Base-by-base conservation (phyloP, 148 eudicot species). In the Silene conica region DNA sequence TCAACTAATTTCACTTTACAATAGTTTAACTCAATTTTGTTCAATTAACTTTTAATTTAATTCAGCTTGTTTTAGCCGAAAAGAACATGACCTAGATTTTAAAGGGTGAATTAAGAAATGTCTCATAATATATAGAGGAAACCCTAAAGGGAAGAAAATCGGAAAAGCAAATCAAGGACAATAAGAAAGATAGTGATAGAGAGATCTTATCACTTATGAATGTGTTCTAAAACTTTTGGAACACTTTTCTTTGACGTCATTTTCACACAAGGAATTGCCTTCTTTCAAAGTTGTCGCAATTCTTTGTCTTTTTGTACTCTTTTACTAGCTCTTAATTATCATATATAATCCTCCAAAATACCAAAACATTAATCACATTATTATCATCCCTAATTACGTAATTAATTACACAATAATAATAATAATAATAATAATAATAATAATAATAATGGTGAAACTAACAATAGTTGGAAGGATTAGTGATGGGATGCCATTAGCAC, bases 401-500 rank as follows among this genome's bases (percentile, higher is more conserved):
- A 55, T 64, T 71, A 71, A 56, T 0, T 25, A 41, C n/a, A 8
- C 34, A 14, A 48, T 48, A 26, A 26, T 48, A 48, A 11, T 48
- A 31, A 31, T 73, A 6, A 63, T 55, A 46, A 0, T 25, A 41
- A 8, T 54, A 14, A 48, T 48, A 26, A 26, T 48, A 48, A 11
- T 48, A 31, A 31, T 73, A 6, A 63, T 55, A 46, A 86, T 87
- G 86, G 80, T 85, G 72, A 87, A 85, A 83, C 74, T 87, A 31
- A 84, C 90, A 28, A 62, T 87, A 31, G 67, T 83, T 55, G 90
- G 86, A 67, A 87, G 90, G 63, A 79, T 79, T 69, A 81, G 77
- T n/a, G 85, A 87, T 75, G 90, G 86, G 31, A 38, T 87, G 83
- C 85, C 90, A 28, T 52, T 87, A 38, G 84, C 90, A 57, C 78